These are phyloP conservation scores for Phytophthora citricola DNA, from an alignment of 352 stramenopile genomes.

Conservation along the genomic window DNA sequence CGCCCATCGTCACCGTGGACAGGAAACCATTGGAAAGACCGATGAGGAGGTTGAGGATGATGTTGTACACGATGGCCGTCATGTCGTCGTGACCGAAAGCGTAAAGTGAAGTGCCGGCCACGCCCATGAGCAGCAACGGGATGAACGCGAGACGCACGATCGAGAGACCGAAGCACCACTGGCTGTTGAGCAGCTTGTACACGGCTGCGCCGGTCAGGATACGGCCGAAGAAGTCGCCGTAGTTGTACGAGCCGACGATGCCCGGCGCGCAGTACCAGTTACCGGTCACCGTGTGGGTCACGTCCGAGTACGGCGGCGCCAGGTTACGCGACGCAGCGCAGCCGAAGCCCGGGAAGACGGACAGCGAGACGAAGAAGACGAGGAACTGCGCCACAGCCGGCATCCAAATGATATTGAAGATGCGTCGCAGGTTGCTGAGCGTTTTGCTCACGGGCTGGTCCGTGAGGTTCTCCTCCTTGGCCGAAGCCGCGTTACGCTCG, in stretches of 20 bases:
- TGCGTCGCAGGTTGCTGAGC: slow-evolving; percentile 50
- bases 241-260: slow-evolving; percentile 68
- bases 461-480: slow-evolving; percentile 32
- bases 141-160: slow-evolving; percentile 37
- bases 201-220: slow-evolving; percentile 47
- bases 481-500: slow-evolving; percentile 49
- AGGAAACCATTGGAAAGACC: slow-evolving; percentile 56
- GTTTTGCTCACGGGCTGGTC: slow-evolving; percentile 33
- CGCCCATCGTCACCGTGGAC: slow-evolving; percentile 67
- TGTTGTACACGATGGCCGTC: slow-evolving; percentile 45
- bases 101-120: slow-evolving; percentile 59
- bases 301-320: slow-evolving; percentile 26
- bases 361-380: slow-evolving; percentile 68
- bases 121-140: slow-evolving; percentile 60
- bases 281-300: slow-evolving; percentile 19
- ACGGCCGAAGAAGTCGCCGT: slow-evolving; percentile 64
- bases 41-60: slow-evolving; percentile 54
- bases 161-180: slow-evolving; percentile 36
- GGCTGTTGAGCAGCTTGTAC: slow-evolving; percentile 63
- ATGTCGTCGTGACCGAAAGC: slow-evolving; percentile 47
- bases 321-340: slow-evolving; percentile 48
- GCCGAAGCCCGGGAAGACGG: slow-evolving; percentile 57
- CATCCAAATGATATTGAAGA: slow-evolving; percentile 63
- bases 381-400: slow-evolving; percentile 57
- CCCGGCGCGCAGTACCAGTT: slow-evolving; percentile 62